These are phyloP conservation scores for Cladobotryum protrusum DNA, from an alignment of 2,329 filamentous ascomycete species.

Conservation along the genomic window DNA sequence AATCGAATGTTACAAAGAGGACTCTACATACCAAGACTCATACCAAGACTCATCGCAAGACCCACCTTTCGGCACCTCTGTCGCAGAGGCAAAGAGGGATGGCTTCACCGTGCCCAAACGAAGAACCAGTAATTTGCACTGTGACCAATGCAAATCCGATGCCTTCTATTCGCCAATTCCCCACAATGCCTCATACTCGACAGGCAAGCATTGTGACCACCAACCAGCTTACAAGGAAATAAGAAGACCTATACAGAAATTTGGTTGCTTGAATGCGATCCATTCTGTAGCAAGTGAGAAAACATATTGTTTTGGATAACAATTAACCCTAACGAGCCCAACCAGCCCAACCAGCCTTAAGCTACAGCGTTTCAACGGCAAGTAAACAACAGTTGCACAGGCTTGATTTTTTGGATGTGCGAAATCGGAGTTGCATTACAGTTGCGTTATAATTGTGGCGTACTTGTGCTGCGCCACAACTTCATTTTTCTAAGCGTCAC, in stretches of 20 bases:
- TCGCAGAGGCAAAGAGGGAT: no score
- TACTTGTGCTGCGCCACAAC: slow-evolving; percentile 1
- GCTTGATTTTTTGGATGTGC: background rate
- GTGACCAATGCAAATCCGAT: background rate
- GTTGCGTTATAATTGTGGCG: background rate
- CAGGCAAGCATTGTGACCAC: background rate
- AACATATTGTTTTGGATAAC: background rate
- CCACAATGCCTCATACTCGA: background rate
- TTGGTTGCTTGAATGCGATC: background rate
- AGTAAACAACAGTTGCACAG: slow-evolving; percentile 1
- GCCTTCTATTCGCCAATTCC: slow-evolving; percentile 1
- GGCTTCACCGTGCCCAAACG: background rate
- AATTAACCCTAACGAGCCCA: background rate
- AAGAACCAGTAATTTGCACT: background rate
- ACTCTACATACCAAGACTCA: background rate
- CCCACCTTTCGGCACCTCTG: no score
- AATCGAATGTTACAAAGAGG: background rate
- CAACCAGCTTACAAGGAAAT: background rate
- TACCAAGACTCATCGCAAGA: slow-evolving; percentile 1
- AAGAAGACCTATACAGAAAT: background rate
- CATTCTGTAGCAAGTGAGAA: background rate
- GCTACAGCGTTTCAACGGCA: background rate
- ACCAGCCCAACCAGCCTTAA: no score
- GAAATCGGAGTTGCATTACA: background rate
- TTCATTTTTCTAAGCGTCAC: background rate